Evolutionary conservation across 257 asterid species (phyloP).

Genomic region (Linaria vulgaris): DNA sequence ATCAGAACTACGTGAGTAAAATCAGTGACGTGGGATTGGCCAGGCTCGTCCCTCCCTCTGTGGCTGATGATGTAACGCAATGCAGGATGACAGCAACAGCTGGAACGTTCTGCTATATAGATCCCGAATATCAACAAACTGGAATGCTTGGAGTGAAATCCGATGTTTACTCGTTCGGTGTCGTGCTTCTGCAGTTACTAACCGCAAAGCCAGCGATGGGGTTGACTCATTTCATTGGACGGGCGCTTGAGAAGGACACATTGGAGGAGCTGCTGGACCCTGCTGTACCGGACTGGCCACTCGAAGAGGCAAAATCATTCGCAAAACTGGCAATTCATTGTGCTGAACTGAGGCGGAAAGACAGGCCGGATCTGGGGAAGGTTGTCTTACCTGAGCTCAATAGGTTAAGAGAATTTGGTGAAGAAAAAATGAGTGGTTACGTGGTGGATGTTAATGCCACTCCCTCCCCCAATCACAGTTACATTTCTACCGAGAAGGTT

Average conservation of each 20-base stretch:
- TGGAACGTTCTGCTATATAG: slow-evolving; percentile 88
- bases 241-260: slow-evolving; percentile 51
- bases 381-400: slow-evolving; percentile 60
- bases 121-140: slow-evolving; percentile 88
- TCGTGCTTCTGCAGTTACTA: slow-evolving; percentile 65
- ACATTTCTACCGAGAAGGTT: slow-evolving; percentile 28
- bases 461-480: slow-evolving; percentile 33
- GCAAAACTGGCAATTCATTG: slow-evolving; percentile 68
- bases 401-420: slow-evolving; percentile 52
- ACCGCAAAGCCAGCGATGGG: slow-evolving; percentile 84
- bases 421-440: slow-evolving; percentile 39
- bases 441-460: slow-evolving; percentile 29
- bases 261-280: slow-evolving; percentile 65
- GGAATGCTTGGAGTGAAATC: slow-evolving; percentile 96
- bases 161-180: slow-evolving; percentile 76
- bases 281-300: slow-evolving; percentile 70
- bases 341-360: slow-evolving; percentile 75
- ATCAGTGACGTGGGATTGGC: slow-evolving; percentile 87
- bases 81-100: slow-evolving; percentile 86
- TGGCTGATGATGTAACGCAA: slow-evolving; percentile 60
- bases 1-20: slow-evolving; percentile 72
- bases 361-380: slow-evolving; percentile 78
- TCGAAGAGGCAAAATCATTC: slow-evolving; percentile 54
- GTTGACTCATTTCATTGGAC: slow-evolving; percentile 45
- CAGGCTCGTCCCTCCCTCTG: slow-evolving; percentile 67